Percentiles rank a stretch among this genome's conserved stretches.
Conservation (phyloP, 1,139 yeast species). For the Pichia sp. region DNA sequence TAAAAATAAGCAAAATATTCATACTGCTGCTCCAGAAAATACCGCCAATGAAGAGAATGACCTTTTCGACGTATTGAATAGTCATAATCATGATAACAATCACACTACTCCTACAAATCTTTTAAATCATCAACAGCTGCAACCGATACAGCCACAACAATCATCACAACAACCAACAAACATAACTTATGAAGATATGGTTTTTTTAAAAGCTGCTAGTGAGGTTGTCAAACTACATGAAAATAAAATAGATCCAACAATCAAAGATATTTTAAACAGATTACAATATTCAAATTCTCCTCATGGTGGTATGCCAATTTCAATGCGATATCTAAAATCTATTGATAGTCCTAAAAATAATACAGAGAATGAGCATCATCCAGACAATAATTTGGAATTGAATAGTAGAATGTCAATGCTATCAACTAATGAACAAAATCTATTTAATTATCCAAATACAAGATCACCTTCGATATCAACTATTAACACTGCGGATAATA, state of each 20-base stretch:
- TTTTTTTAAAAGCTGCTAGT: slow-evolving; percentile 28
- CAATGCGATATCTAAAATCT: slow-evolving; percentile 18
- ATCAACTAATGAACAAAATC: not conserved
- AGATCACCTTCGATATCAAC: not conserved
- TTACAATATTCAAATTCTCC: slow-evolving; percentile 51
- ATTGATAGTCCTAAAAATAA: slow-evolving; percentile 1
- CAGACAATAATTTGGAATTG: not conserved
- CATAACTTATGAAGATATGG: slow-evolving; percentile 27
- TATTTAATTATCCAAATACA: not conserved
- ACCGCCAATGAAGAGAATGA: not conserved
- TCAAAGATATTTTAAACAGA: slow-evolving; percentile 43
- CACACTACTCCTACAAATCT: not conserved
- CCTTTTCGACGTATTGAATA: not conserved
- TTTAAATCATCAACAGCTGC: slow-evolving; percentile 16
- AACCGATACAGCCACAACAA: slow-evolving; percentile 24
- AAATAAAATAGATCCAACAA: slow-evolving; percentile 45
- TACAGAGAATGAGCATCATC: not conserved
- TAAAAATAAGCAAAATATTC: not conserved
- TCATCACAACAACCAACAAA: slow-evolving; percentile 17
- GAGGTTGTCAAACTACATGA: slow-evolving; percentile 28
- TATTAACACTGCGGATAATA: not conserved
- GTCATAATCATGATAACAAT: not conserved
- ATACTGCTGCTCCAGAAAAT: not conserved
- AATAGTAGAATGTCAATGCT: not conserved
- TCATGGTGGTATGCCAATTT: slow-evolving; percentile 35